These are phyloP conservation scores for Leishmania major DNA, from an alignment of 208 protist species.

Conservation along the genomic window DNA sequence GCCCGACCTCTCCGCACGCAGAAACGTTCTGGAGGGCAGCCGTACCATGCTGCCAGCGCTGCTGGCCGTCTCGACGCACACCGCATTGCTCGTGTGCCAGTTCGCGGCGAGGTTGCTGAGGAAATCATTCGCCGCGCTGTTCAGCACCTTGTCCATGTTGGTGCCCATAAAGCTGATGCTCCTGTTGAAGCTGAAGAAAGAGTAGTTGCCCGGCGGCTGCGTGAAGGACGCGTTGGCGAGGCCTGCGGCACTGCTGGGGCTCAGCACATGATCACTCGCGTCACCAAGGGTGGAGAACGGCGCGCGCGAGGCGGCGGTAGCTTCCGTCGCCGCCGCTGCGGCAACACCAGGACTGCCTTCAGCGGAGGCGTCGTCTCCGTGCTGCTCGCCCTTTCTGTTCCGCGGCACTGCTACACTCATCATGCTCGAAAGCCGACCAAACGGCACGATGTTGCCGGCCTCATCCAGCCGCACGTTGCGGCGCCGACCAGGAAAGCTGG, in stretches of 20 bases:
- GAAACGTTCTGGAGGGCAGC: constrained; percentile 3
- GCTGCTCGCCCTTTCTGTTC: neutral
- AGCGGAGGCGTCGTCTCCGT: constrained; percentile 2
- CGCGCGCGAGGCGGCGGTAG: no score
- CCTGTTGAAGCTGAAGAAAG: constrained; percentile 57
- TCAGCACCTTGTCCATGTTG: constrained; percentile 53
- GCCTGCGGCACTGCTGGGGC: neutral
- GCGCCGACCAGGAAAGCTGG: constrained; percentile 20
- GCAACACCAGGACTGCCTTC: neutral
- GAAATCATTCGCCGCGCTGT: constrained; percentile 65
- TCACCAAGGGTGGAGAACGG: neutral
- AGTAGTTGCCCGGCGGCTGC: constrained; percentile 20
- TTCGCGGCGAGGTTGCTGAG: constrained; percentile 34
- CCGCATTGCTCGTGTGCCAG: constrained; percentile 13
- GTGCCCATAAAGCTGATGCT: constrained; percentile 60
- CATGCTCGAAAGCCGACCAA: constrained; percentile 9
- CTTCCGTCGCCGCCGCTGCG: neutral
- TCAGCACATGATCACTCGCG: neutral
- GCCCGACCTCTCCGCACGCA: neutral
- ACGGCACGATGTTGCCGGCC: constrained; percentile 26
- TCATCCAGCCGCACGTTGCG: constrained; percentile 27
- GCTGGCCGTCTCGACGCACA: constrained; percentile 7
- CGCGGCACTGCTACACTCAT: neutral
- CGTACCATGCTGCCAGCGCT: constrained; percentile 15
- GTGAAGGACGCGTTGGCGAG: constrained; percentile 31